Evolutionary conservation across 768 basidiomycete genomes (phyloP).

Genomic region (Boletus sp.): DNA sequence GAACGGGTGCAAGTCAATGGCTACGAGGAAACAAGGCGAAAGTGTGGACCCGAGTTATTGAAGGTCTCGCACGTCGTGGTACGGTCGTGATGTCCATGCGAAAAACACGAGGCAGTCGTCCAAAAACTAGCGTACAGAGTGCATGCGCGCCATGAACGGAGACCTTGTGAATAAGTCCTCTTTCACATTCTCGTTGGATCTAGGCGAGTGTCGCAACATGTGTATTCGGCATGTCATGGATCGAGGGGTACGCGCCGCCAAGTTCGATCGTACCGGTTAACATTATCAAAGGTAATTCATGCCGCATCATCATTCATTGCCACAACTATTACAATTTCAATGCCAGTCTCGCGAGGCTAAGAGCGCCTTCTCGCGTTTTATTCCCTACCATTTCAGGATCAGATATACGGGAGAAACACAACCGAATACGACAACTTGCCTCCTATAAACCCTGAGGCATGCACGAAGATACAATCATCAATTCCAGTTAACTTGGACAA

Average conservation of each 20-base stretch:
- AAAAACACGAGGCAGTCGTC: conserved; percentile 31
- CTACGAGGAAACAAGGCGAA: conserved; percentile 12
- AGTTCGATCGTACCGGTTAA: conserved; percentile 7
- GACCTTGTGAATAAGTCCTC: conserved; percentile 4
- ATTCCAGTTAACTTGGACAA: conserved; percentile 74
- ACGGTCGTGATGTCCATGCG: conserved; percentile 31
- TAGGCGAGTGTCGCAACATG: conserved; percentile 13
- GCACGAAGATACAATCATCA: conserved; percentile 85
- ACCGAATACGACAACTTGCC: conserved; percentile 45
- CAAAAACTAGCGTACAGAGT: conserved; percentile 4
- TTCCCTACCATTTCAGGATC: conserved; percentile 54
- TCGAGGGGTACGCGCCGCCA: conserved; percentile 9
- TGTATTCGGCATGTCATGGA: conserved; percentile 11
- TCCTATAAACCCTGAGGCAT: conserved; percentile 96
- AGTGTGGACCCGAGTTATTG: conserved; percentile 13
- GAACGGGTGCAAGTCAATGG: conserved; percentile 11
- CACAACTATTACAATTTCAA: conserved; percentile 38
- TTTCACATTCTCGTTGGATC: conserved; percentile 12
- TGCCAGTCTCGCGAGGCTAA: conserved; percentile 74
- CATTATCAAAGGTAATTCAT: conserved; percentile 12
- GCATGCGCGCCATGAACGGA: conserved; percentile 1
- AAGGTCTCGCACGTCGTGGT: conserved; percentile 22
- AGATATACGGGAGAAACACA: conserved; percentile 1
- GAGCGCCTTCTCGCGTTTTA: conserved; percentile 84
- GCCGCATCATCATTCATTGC: conserved; percentile 16